These are phyloP conservation scores for Mallotus nudiflorus DNA, from an alignment of 345 rosid genomes.

Conservation along the genomic window DNA sequence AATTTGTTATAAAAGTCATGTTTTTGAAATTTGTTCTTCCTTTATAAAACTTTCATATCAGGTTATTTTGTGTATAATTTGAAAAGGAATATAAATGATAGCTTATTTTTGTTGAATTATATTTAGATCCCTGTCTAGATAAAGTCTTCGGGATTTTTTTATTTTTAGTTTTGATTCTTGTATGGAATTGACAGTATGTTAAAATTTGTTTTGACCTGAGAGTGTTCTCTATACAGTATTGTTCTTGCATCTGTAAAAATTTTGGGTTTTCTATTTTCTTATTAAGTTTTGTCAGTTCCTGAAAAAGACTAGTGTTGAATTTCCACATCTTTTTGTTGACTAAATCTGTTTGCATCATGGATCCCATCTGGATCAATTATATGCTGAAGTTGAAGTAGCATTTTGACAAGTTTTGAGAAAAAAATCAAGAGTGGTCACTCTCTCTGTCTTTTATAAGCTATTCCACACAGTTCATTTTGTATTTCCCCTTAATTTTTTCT, in stretches of 20 bases:
- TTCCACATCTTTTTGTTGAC: background rate
- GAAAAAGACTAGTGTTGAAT: background rate
- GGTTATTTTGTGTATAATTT: no score
- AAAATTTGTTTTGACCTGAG: background rate
- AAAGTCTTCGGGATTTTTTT: background rate
- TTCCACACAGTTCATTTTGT: background rate
- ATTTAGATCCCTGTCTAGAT: background rate
- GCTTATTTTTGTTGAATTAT: background rate
- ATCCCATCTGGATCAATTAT: background rate
- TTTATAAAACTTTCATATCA: no score
- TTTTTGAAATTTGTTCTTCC: background rate
- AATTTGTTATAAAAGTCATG: background rate
- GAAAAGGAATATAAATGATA: no score
- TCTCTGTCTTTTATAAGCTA: background rate
- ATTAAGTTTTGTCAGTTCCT: background rate
- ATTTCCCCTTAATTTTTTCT: background rate
- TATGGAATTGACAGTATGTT: background rate
- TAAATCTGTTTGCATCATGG: background rate
- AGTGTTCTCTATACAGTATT: background rate
- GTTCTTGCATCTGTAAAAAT: background rate
- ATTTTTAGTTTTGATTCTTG: background rate
- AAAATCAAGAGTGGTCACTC: background rate
- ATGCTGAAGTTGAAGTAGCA: background rate
- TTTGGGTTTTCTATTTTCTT: background rate
- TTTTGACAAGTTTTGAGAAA: background rate